Evolutionary conservation across 2,329 filamentous ascomycete species (phyloP).

Genomic region (Epichloe sp.): DNA sequence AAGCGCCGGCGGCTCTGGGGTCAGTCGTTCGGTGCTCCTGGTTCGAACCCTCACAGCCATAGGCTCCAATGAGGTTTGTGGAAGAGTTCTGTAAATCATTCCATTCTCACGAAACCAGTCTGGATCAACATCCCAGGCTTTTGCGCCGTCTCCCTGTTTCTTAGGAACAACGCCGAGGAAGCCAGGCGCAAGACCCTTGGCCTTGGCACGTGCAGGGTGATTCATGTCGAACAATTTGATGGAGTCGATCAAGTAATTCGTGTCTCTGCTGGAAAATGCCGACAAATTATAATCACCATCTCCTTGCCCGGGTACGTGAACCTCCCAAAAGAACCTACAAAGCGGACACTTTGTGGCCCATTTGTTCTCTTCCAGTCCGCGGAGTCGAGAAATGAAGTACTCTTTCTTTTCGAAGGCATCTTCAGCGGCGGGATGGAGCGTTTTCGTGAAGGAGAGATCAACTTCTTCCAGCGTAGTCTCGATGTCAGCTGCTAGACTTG

Average conservation of each 20-base stretch:
- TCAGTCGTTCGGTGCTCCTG: constrained; percentile 4
- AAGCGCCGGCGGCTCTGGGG: constrained; percentile 4
- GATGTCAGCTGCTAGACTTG: constrained; percentile 20
- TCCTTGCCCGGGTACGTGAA: constrained; percentile 19
- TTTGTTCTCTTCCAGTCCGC: constrained; percentile 18
- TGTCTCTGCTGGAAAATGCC: constrained; percentile 21
- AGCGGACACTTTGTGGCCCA: constrained; percentile 22
- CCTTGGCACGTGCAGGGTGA: constrained; percentile 16
- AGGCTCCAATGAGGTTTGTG: constrained; percentile 13
- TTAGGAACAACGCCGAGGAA: constrained; percentile 22
- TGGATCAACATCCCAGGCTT: constrained; percentile 18
- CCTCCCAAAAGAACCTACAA: constrained; percentile 21
- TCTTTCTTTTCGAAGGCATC: constrained; percentile 21
- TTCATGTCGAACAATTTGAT: constrained; percentile 18
- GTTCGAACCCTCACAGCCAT: constrained; percentile 7
- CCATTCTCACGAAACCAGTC: constrained; percentile 21
- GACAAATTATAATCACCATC: constrained; percentile 19
- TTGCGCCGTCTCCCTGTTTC: constrained; percentile 16
- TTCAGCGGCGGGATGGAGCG: constrained; percentile 15
- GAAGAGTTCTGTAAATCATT: constrained; percentile 21
- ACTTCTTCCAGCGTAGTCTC: constrained; percentile 20
- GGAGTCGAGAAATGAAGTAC: constrained; percentile 15
- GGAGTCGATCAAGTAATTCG: constrained; percentile 21
- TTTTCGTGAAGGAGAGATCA: constrained; percentile 17
- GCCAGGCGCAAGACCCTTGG: constrained; percentile 16